Base-by-base conservation (phyloP, 306 rosid species). In the Prunus mongolica region DNA sequence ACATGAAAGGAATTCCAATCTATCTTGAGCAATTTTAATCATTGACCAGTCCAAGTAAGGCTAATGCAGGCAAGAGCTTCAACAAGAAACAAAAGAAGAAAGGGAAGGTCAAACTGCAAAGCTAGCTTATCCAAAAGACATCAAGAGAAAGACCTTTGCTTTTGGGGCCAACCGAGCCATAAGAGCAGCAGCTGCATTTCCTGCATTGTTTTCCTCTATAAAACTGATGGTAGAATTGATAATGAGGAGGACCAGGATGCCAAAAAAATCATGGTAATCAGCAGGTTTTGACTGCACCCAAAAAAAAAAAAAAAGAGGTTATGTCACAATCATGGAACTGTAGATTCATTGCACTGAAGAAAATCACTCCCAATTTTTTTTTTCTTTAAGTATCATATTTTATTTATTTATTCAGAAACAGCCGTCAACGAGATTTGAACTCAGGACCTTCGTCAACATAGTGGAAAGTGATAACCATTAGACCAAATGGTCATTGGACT, bases 181-280 rank as follows among this genome's bases (percentile, higher is more conserved):
- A 45, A 86, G 89, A 64, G 96, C 90, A 2, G 93, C 87, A 12
- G 96, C 96, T 67, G 96, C 96, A 81, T 91, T 89, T 24, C 96
- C 93, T 75, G 96, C 93, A 55, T 91, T 91, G 71, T 91, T 91
- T 79, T 91, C 96, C 86, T 91, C 96, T 25, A 87, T 78, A 75
- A 89, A 91, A 86, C 91, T 91, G 52, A 91, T 87, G 86, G 93
- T 89, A 22, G 96, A 89, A 77, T 91, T 91, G 69, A 91, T 79
- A 32, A 91, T 2, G 20, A 91, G 89, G 75, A 91, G 79, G 73
- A 86, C 46, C 15, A 87, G 49, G 79, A 91, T 87, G 66, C 96
- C 96, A 60, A 18, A 74, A 81, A 91, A 91, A 80, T 91, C 91
- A 32, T 82, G 91, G 76, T 89, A 91, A 76, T 91, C 96, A 27